Conservation (phyloP, 2,329 filamentous ascomycete species). For the Nothopassalora personata region DNA sequence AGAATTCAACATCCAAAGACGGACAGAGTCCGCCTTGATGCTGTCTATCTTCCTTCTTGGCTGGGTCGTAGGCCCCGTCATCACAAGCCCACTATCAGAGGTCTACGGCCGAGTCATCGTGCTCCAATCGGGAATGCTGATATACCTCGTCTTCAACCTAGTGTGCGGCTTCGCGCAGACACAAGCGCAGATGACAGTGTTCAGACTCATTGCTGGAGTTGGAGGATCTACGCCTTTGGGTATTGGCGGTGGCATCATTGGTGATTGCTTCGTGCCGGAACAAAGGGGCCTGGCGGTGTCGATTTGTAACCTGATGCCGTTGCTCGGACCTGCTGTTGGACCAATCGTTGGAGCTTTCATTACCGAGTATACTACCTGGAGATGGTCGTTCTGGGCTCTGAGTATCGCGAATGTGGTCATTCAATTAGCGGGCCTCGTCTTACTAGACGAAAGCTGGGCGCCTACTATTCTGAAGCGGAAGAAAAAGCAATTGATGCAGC, state of each 20-base stretch:
- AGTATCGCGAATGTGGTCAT: conserved; percentile 64
- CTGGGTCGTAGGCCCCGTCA: conserved; percentile 15
- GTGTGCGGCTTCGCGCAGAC: conserved; percentile 31
- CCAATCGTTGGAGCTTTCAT: conserved; percentile 62
- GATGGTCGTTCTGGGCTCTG: conserved; percentile 83
- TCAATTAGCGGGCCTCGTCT: conserved; percentile 65
- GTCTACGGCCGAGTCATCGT: conserved; percentile 29
- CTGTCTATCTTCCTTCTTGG: conserved; percentile 17
- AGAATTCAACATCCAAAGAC: neutral
- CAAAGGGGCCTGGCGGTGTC: conserved; percentile 29
- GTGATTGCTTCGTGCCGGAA: conserved; percentile 29
- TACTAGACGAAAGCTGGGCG: conserved; percentile 59
- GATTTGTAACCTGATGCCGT: conserved; percentile 28
- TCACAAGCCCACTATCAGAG: conserved; percentile 29
- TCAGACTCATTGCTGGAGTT: conserved; percentile 29
- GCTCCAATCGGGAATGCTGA: conserved; percentile 28
- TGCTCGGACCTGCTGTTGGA: conserved; percentile 37
- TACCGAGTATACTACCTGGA: conserved; percentile 59
- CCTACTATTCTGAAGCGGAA: conserved; percentile 57
- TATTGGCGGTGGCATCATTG: conserved; percentile 27
- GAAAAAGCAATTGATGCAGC: conserved; percentile 47
- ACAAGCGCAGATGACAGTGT: conserved; percentile 29
- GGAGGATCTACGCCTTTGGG: conserved; percentile 27
- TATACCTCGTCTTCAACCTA: conserved; percentile 30
- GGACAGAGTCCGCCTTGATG: neutral